Base-by-base conservation (phyloP, 192 early-diverging fungal genomes). In the Coemansia sp. region DNA sequence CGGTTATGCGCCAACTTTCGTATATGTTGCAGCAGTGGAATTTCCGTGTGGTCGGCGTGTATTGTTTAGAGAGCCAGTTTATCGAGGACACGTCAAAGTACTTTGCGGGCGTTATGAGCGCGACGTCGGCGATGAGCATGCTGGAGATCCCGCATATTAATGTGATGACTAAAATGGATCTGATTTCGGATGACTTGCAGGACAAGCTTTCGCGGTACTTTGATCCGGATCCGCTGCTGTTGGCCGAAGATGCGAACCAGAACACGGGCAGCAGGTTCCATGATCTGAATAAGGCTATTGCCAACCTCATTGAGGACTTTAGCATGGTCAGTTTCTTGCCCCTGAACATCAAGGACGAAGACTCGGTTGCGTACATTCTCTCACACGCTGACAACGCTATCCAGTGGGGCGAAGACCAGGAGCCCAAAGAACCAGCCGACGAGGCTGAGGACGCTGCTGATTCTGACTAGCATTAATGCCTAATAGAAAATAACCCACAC, bases 61-160 rank as follows among this genome's bases (percentile, higher is more conserved):
- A 98, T 71, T 82, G 93, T 31, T 79, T 98, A 0, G 97, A 98
- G 71, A 85, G 84, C 57, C 97, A 98, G 80, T 99, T 98, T 72
- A 85, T 98, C 38, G 90, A 96, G 57, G 97, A 98, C 73, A 90
- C 93, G 55, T 80, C 90, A 53, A 99, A 99, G 78, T 99, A 93
- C 75, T 98, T 99, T 84, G 85, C 94, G 15, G 97, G 97, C 8
- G 93, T 96, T 10, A 82, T 99, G 84, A 94, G 90, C 73, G 96
- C 96, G 0, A 96, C 93, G 78, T 89, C 89, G 50, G 93, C 94
- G 21, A 97, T 97, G 95, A 86, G 97, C 60, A 92, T 95, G 80
- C 72, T 97, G 37, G 96, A 97, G 60, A 93, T 98, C n/a, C 95
- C 97, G 19, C 95, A 97, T 78, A 89, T 99, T 75, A 99, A 99